Conservation (phyloP, 108 stramenopile species). For the Skeletonema tropicum region DNA sequence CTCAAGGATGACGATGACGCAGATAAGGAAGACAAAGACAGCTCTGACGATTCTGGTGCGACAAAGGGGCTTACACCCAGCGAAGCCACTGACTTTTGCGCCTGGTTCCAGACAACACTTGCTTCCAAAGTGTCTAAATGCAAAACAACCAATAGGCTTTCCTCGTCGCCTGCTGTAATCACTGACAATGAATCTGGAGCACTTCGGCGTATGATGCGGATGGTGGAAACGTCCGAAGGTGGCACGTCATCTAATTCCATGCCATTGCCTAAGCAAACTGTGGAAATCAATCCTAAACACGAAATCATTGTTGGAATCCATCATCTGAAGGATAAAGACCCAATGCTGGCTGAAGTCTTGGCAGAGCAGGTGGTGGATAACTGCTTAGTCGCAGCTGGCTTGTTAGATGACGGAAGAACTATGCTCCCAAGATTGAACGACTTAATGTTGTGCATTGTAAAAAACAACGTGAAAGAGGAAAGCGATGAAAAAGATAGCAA, state of each 20-base stretch:
- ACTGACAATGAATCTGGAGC: constrained; percentile 97
- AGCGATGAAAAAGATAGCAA: not conserved
- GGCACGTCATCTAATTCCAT: constrained; percentile 56
- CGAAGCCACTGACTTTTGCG: constrained; percentile 85
- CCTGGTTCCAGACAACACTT: constrained; percentile 79
- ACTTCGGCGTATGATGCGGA: constrained; percentile 96
- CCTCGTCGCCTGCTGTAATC: constrained; percentile 94
- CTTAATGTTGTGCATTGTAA: constrained; percentile 80
- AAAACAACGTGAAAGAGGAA: constrained; percentile 20
- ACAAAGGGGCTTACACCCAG: constrained; percentile 51
- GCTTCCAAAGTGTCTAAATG: constrained; percentile 82
- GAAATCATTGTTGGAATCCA: constrained; percentile 89
- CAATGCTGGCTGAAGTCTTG: constrained; percentile 74
- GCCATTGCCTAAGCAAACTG: constrained; percentile 92
- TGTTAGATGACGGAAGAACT: constrained; percentile 93
- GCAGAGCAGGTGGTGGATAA: constrained; percentile 98
- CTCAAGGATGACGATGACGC: constrained; percentile 51
- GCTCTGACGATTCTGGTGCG: constrained; percentile 39
- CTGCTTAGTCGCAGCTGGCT: constrained; percentile 95
- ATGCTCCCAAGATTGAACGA: constrained; percentile 96
- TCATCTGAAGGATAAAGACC: constrained; percentile 64
- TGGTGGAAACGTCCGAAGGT: constrained; percentile 92
- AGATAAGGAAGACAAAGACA: constrained; percentile 45
- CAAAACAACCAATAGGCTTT: constrained; percentile 82
- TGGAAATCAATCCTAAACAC: constrained; percentile 97